A percentile compares a stretch with the other conserved stretches of the same genome.
Conservation (phyloP, 148 eudicot genomes). For the Camellia sinensis region DNA sequence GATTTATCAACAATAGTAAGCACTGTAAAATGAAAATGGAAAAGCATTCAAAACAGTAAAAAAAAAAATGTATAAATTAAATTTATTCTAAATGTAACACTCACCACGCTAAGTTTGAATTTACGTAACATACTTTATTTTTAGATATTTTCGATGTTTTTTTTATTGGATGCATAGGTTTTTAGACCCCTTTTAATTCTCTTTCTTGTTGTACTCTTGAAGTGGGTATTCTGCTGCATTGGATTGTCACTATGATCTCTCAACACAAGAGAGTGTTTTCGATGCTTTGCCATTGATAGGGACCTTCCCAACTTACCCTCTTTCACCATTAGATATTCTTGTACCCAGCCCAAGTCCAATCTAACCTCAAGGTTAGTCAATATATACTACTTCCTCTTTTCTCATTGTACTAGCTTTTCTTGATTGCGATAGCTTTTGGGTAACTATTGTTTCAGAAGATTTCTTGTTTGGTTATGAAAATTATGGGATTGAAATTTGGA, state of each 20-base stretch:
- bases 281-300: slow-evolving; percentile 26
- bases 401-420: not conserved
- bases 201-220: not conserved
- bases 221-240: slow-evolving; percentile 15
- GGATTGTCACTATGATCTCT: slow-evolving; percentile 18
- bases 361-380: slow-evolving; percentile 13
- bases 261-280: slow-evolving; percentile 22
- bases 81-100: too few relatives aligned
- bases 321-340: slow-evolving; percentile 22
- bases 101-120: too few relatives aligned
- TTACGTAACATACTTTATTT: too few relatives aligned
- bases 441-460: slow-evolving; percentile 19
- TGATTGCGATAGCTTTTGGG: not conserved
- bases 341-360: slow-evolving; percentile 9
- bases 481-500: slow-evolving; percentile 16
- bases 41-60: too few relatives aligned
- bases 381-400: not conserved
- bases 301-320: slow-evolving; percentile 25
- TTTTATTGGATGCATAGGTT: too few relatives aligned
- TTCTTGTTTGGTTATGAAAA: slow-evolving; percentile 18
- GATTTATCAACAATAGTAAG: too few relatives aligned
- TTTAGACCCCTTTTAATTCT: not conserved
- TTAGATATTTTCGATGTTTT: too few relatives aligned
- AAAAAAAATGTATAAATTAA: too few relatives aligned
- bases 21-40: too few relatives aligned